Conservation (phyloP, 495 filamentous ascomycete species). For the Margaritispora aquatica region DNA sequence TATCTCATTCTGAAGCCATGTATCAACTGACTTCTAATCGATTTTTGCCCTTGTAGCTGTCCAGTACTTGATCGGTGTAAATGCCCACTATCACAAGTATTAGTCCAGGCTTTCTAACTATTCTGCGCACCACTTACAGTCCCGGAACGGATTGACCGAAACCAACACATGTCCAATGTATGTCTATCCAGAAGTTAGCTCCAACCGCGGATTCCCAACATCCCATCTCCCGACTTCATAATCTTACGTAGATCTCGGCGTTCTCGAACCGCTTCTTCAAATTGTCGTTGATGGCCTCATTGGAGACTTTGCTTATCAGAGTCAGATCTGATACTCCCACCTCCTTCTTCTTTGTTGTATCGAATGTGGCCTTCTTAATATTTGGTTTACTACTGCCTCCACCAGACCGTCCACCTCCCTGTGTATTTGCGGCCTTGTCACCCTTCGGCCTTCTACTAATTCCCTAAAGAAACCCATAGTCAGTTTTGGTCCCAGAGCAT, state of each 20-base stretch:
- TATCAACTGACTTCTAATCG: slow-evolving; percentile 62
- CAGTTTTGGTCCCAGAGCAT: slow-evolving; percentile 20
- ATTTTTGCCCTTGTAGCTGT: slow-evolving; percentile 93
- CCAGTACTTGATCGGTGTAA: slow-evolving; percentile 88
- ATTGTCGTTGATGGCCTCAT: slow-evolving; percentile 99
- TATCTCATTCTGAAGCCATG: background rate
- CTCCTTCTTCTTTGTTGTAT: slow-evolving; percentile 97
- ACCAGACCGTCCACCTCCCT: slow-evolving; percentile 47
- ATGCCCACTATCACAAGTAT: slow-evolving; percentile 64
- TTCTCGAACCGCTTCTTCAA: slow-evolving; percentile 95
- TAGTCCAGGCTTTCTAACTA: background rate
- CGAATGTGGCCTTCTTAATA: slow-evolving; percentile 92
- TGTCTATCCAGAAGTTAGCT: slow-evolving; percentile 48
- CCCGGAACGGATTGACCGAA: slow-evolving; percentile 97
- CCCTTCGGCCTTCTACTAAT: slow-evolving; percentile 49
- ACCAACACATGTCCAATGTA: slow-evolving; percentile 99
- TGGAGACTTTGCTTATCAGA: slow-evolving; percentile 94
- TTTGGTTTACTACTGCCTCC: slow-evolving; percentile 50
- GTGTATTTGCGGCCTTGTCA: slow-evolving; percentile 57
- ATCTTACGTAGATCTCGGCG: slow-evolving; percentile 85
- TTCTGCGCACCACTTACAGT: slow-evolving; percentile 49
- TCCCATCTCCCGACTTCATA: background rate
- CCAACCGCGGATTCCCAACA: background rate
- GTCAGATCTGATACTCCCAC: slow-evolving; percentile 98
- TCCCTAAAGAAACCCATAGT: slow-evolving; percentile 30